phyloP scores from a whole-genome alignment of 2,329 filamentous ascomycete species.

The Penicillium sp. region DNA sequence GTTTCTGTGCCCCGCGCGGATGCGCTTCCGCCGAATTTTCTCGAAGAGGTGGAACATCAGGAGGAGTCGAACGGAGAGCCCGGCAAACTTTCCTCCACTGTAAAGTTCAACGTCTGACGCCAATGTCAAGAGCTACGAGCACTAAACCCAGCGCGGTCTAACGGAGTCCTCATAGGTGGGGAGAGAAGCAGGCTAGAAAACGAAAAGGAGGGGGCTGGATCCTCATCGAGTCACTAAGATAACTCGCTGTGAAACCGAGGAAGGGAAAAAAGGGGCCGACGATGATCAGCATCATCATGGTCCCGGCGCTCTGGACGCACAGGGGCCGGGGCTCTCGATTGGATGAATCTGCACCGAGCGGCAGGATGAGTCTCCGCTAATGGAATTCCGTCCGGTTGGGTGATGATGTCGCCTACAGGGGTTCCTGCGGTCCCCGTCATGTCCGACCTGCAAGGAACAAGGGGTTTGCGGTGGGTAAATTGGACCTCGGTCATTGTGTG shows the following conservation, averaged over 20 bases:
- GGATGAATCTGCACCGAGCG: conserved; percentile 14
- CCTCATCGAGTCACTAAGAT: background rate
- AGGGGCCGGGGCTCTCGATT: conserved; percentile 9
- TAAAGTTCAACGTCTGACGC: conserved; percentile 14
- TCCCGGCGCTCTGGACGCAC: conserved; percentile 14
- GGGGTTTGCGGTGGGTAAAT: conserved; percentile 10
- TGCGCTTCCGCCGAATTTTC: conserved; percentile 20
- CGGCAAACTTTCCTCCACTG: conserved; percentile 2
- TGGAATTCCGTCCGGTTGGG: conserved; percentile 16
- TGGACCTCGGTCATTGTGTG: background rate
- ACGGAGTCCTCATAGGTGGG: background rate
- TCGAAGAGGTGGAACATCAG: conserved; percentile 20
- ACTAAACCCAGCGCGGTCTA: background rate
- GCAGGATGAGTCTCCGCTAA: conserved; percentile 17
- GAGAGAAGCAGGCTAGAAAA: background rate
- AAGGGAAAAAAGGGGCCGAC: conserved; percentile 8
- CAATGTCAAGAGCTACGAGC: conserved; percentile 6
- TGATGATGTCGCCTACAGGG: conserved; percentile 12
- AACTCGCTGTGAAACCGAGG: background rate
- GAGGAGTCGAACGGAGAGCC: conserved; percentile 5
- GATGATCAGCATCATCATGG: conserved; percentile 15
- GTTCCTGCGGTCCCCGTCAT: conserved; percentile 13
- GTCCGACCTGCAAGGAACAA: conserved; percentile 20
- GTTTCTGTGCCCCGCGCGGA: conserved; percentile 9
- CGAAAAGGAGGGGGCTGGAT: background rate